Conservation (phyloP, 108 stramenopile species). For the Stephanodiscus triporus region DNA sequence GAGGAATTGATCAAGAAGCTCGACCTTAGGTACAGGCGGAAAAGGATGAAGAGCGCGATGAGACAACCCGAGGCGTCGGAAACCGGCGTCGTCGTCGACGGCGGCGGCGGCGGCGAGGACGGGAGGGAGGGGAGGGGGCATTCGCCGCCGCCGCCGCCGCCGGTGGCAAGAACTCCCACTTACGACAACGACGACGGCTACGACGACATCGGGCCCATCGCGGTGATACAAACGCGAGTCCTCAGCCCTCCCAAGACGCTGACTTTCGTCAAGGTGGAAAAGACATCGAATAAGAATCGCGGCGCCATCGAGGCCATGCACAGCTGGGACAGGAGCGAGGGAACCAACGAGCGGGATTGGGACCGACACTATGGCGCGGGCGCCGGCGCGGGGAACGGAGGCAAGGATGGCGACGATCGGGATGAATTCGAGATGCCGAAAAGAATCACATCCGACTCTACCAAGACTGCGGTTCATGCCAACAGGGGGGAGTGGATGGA, state of each 20-base stretch:
- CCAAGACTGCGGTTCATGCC: background rate
- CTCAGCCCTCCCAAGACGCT: constrained; percentile 4
- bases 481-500: background rate
- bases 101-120: background rate
- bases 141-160: background rate
- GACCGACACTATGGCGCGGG: background rate
- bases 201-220: background rate
- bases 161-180: too few species aligned
- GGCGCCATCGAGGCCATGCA: constrained; percentile 20
- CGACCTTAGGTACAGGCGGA: constrained; percentile 42
- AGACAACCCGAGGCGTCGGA: background rate
- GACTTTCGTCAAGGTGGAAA: constrained; percentile 12
- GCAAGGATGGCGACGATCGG: background rate
- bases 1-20: constrained; percentile 52
- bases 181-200: background rate
- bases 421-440: background rate
- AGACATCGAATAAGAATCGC: constrained; percentile 6
- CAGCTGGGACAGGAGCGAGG: constrained; percentile 32
- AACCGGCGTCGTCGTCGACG: background rate
- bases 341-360: background rate
- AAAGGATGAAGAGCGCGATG: constrained; percentile 16
- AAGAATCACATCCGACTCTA: background rate
- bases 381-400: background rate
- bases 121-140: background rate
- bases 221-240: background rate